These are phyloP conservation scores for Lophiotrema nucula DNA, from an alignment of 495 filamentous ascomycete species.

Conservation along the genomic window DNA sequence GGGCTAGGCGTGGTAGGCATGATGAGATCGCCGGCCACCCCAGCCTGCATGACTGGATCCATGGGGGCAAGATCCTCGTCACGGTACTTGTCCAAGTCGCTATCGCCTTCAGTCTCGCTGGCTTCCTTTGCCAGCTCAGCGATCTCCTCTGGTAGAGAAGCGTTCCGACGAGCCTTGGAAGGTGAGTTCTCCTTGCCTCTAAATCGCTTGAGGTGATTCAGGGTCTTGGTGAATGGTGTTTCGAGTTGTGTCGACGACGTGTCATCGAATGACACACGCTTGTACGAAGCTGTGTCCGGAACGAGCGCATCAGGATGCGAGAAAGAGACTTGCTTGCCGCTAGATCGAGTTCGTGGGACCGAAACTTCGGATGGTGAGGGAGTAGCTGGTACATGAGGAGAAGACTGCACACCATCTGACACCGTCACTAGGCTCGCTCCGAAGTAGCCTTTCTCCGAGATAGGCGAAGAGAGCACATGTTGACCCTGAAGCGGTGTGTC, in stretches of 20 bases:
- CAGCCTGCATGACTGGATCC: slow-evolving; percentile 5
- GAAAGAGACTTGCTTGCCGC: background rate
- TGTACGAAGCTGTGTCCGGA: no score
- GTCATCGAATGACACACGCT: slow-evolving; percentile 2
- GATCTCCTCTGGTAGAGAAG: slow-evolving; percentile 20
- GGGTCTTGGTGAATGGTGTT: slow-evolving; percentile 19
- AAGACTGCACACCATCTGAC: no score
- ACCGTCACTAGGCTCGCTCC: no score
- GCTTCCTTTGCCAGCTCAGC: slow-evolving; percentile 11
- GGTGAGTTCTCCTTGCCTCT: slow-evolving; percentile 10
- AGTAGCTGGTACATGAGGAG: no score
- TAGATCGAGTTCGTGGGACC: background rate
- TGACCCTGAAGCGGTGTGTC: no score
- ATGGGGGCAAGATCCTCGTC: slow-evolving; percentile 17
- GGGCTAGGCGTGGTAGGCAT: background rate
- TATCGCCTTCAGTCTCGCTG: background rate
- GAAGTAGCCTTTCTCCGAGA: no score
- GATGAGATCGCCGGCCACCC: slow-evolving; percentile 1
- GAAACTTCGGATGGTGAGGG: background rate
- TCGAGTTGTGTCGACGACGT: background rate
- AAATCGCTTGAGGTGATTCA: slow-evolving; percentile 19
- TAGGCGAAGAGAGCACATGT: no score
- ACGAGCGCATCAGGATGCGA: background rate
- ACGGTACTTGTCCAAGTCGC: slow-evolving; percentile 10
- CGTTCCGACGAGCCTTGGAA: slow-evolving; percentile 17